Evolutionary conservation across 345 rosid species (phyloP).

Genomic region (Aquilaria malaccensis): DNA sequence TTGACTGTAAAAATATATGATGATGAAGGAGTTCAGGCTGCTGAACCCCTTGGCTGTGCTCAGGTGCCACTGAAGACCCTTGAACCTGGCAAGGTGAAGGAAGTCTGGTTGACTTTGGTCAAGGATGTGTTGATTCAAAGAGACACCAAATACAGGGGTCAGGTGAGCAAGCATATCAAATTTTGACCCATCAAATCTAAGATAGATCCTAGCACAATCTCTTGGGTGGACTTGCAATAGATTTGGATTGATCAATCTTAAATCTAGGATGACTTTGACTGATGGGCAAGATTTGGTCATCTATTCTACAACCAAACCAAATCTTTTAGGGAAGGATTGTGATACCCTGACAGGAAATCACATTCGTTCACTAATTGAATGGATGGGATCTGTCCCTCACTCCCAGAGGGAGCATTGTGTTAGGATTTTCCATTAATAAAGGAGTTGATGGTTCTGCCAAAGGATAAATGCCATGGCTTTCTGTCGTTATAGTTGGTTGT

Average conservation of each 20-base stretch:
- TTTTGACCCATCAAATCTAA: background rate
- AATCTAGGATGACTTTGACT: too few relatives aligned
- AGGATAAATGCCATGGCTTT: too few relatives aligned
- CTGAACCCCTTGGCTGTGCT: conserved; percentile 78
- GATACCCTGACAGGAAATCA: too few relatives aligned
- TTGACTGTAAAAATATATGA: conserved; percentile 72
- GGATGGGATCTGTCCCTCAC: too few relatives aligned
- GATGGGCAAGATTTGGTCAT: too few relatives aligned
- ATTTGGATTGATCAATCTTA: background rate
- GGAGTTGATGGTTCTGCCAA: too few relatives aligned
- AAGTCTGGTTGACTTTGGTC: conserved; percentile 69
- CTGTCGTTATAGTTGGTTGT: too few relatives aligned
- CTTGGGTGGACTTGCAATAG: background rate
- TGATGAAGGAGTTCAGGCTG: conserved; percentile 81
- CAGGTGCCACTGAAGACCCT: conserved; percentile 47
- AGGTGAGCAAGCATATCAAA: conserved; percentile 31
- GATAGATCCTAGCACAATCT: background rate
- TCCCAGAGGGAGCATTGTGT: too few relatives aligned
- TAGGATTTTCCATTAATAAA: too few relatives aligned
- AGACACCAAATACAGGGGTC: conserved; percentile 80
- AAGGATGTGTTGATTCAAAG: conserved; percentile 83
- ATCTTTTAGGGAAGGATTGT: too few relatives aligned
- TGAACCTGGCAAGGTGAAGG: conserved; percentile 84
- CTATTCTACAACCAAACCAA: too few relatives aligned
- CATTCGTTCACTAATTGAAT: too few relatives aligned